Conservation (phyloP, 805 yeast genomes). For the Brettanomyces naardenensis region DNA sequence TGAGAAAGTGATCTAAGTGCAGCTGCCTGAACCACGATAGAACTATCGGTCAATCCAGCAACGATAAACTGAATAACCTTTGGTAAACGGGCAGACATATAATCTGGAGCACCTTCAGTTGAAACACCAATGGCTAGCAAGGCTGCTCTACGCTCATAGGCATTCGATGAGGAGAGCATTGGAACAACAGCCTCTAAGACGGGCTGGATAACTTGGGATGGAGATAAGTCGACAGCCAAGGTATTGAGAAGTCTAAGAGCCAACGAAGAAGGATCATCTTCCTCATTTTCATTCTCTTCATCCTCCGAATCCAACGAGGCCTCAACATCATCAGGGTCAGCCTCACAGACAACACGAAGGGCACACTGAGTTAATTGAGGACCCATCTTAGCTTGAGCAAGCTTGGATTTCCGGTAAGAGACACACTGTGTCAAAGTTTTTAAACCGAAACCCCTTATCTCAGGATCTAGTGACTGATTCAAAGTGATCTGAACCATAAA, state of each 20-base stretch:
- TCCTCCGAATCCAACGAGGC: conserved; percentile 71
- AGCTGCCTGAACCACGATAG: conserved; percentile 71
- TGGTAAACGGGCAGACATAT: conserved; percentile 63
- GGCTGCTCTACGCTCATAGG: conserved; percentile 81
- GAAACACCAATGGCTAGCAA: conserved; percentile 74
- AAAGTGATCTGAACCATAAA: conserved; percentile 71
- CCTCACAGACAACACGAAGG: conserved; percentile 69
- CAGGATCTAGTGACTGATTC: conserved; percentile 64
- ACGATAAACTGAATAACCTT: conserved; percentile 67
- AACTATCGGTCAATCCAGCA: conserved; percentile 68
- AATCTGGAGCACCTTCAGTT: conserved; percentile 93
- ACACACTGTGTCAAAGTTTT: conserved; percentile 77
- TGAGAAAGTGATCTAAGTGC: conserved; percentile 77
- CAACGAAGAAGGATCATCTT: conserved; percentile 66
- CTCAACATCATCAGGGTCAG: conserved; percentile 61
- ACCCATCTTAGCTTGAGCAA: conserved; percentile 75
- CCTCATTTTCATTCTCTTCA: conserved; percentile 92
- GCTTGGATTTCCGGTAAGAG: conserved; percentile 72
- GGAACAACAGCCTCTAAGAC: conserved; percentile 57
- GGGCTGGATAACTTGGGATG: conserved; percentile 82
- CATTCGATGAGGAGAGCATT: conserved; percentile 54
- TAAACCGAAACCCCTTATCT: conserved; percentile 73
- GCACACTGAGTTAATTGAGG: conserved; percentile 70
- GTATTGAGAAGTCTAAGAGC: conserved; percentile 75
- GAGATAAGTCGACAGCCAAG: conserved; percentile 81